A percentile compares a stretch with the other conserved stretches of the same genome.
These are phyloP conservation scores for Macadamia integrifolia DNA, from an alignment of 164 flowering plant species.

Conservation along the genomic window DNA sequence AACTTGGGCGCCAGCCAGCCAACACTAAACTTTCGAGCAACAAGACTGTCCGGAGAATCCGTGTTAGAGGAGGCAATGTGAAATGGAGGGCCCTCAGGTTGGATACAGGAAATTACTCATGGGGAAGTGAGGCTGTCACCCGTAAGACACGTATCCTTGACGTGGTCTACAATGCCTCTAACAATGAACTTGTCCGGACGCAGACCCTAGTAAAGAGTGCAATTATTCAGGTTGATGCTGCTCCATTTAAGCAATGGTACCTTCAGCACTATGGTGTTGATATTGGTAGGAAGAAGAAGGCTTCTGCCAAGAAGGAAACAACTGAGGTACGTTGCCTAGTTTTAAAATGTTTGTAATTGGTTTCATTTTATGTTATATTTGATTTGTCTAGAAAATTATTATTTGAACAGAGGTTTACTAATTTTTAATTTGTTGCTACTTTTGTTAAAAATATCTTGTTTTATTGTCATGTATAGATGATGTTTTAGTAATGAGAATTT, in stretches of 20 bases:
- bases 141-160: constrained; percentile 27
- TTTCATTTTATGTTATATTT: too few relatives aligned
- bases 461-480: not conserved
- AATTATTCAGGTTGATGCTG: constrained; percentile 29
- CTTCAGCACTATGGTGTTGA: constrained; percentile 29
- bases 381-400: not conserved
- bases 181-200: constrained; percentile 31
- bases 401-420: not conserved
- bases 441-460: not conserved
- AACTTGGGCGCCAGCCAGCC: constrained; percentile 31
- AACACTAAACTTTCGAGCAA: constrained; percentile 32
- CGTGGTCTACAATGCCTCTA: constrained; percentile 33
- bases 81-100: constrained; percentile 31
- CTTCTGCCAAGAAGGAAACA: constrained; percentile 21
- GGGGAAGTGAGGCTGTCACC: constrained; percentile 32
- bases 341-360: not conserved
- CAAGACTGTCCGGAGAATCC: constrained; percentile 29
- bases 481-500: not conserved
- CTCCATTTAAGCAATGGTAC: constrained; percentile 32
- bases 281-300: constrained; percentile 27
- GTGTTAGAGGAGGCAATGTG: constrained; percentile 31
- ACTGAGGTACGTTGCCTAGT: constrained; percentile 13
- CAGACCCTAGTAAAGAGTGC: constrained; percentile 31
- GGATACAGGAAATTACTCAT: constrained; percentile 30
- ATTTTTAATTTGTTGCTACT: too few relatives aligned